Percentiles rank a stretch among this genome's conserved stretches.
Conservation (phyloP, 2,329 filamentous ascomycete genomes). For the Paracorniculantispora psalliotae region DNA sequence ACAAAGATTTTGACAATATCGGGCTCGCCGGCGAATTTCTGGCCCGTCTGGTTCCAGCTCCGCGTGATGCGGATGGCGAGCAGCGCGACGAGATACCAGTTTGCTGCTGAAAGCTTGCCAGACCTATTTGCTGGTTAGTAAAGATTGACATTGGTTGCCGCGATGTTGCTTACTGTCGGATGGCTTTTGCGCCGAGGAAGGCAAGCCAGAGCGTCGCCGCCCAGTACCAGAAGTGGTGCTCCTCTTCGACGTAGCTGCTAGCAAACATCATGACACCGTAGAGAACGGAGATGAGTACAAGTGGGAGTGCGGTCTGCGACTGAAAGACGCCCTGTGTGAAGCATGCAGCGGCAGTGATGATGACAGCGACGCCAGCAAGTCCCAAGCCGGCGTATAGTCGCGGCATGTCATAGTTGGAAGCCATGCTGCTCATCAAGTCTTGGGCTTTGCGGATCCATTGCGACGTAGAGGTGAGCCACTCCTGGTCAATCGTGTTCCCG, state of each 20-base stretch:
- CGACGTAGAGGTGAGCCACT: conserved; percentile 40
- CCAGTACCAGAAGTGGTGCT: conserved; percentile 99
- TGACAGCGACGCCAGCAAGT: conserved; percentile 35
- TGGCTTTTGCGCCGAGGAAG: conserved; percentile 45
- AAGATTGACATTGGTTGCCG: neutral
- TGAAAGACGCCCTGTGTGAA: neutral
- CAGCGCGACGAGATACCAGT: conserved; percentile 45
- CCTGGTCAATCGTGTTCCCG: conserved; percentile 26
- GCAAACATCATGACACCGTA: conserved; percentile 95
- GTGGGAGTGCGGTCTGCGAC: conserved; percentile 24
- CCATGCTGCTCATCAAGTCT: conserved; percentile 76
- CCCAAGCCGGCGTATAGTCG: conserved; percentile 49
- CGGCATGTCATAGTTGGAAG: conserved; percentile 81
- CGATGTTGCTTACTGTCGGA: conserved; percentile 31
- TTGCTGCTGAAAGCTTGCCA: conserved; percentile 23
- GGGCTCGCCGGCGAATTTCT: conserved; percentile 87
- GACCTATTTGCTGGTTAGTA: conserved; percentile 21
- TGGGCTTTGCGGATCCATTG: conserved; percentile 70
- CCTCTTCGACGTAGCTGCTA: conserved; percentile 95
- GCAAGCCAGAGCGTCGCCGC: conserved; percentile 64
- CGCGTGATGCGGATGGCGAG: conserved; percentile 61
- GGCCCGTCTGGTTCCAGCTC: conserved; percentile 94
- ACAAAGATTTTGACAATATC: conserved; percentile 77
- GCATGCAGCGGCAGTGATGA: conserved; percentile 21
- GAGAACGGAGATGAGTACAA: conserved; percentile 48